Evolutionary conservation across 208 protist species (phyloP).

Genomic region (Leishmania turanica): DNA sequence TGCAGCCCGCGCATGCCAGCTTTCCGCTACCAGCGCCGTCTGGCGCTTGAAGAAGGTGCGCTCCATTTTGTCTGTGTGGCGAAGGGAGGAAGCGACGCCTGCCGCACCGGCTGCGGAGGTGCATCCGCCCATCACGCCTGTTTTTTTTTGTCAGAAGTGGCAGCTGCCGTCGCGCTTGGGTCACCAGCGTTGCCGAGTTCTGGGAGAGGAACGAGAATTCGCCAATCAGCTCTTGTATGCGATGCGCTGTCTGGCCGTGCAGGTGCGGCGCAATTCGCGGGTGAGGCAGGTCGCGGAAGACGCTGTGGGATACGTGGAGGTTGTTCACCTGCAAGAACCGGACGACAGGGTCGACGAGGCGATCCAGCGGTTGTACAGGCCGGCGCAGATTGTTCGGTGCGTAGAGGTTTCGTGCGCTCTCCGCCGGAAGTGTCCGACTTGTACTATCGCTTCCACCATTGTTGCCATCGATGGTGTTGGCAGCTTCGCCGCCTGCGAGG

Average conservation of each 20-base stretch:
- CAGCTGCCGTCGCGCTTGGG: too few species aligned
- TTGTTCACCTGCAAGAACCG: conserved; percentile 62
- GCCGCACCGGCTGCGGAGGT: too few species aligned
- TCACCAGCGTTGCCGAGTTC: background rate
- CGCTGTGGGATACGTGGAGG: conserved; percentile 47
- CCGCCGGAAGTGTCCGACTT: too few species aligned
- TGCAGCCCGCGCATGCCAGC: conserved; percentile 45
- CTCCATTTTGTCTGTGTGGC: conserved; percentile 1
- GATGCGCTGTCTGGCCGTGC: conserved; percentile 25
- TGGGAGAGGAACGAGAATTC: conserved; percentile 26
- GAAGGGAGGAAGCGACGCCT: background rate
- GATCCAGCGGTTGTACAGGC: conserved; percentile 25
- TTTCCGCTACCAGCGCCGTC: conserved; percentile 47
- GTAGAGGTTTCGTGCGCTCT: too few species aligned
- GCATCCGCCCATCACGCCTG: too few species aligned
- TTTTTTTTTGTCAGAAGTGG: too few species aligned
- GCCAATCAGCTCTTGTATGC: conserved; percentile 29
- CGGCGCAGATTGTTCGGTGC: conserved; percentile 3
- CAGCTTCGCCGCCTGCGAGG: conserved; percentile 8
- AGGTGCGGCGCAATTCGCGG: conserved; percentile 11
- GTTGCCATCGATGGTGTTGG: background rate
- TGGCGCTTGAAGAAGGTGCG: conserved; percentile 46
- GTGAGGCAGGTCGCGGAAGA: conserved; percentile 47
- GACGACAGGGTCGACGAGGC: conserved; percentile 55
- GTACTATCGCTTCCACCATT: background rate